These are phyloP conservation scores for Pholiota adiposa DNA, from an alignment of 1,284 basidiomycete genomes.

Conservation along the genomic window DNA sequence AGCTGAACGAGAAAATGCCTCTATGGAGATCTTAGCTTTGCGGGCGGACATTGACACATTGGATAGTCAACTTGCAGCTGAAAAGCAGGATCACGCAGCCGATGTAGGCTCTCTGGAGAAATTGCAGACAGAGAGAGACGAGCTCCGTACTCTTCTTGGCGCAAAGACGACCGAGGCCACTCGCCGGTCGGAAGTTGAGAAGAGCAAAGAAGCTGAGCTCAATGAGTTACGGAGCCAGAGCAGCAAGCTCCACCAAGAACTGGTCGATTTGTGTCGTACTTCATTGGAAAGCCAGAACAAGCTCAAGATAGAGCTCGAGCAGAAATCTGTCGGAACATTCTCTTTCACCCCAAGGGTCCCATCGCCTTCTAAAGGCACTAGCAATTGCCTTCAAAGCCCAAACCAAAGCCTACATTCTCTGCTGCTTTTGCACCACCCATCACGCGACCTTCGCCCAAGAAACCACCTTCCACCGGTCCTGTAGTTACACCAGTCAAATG, in stretches of 20 bases:
- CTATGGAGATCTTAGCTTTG: conserved; percentile 68
- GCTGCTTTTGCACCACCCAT: conserved; percentile 70
- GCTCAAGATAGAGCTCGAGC: conserved; percentile 71
- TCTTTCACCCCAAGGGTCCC: conserved; percentile 31
- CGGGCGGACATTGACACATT: conserved; percentile 76
- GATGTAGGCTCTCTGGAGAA: conserved; percentile 58
- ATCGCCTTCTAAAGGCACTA: conserved; percentile 26
- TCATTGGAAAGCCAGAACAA: conserved; percentile 69
- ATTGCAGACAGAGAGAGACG: conserved; percentile 86
- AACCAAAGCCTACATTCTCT: conserved; percentile 46
- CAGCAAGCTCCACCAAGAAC: conserved; percentile 59
- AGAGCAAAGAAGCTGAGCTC: conserved; percentile 88
- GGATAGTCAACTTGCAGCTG: conserved; percentile 64
- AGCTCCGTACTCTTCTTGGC: conserved; percentile 81
- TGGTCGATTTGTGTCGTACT: conserved; percentile 58
- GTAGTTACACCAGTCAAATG: conserved; percentile 37
- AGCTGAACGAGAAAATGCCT: conserved; percentile 54
- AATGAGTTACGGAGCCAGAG: conserved; percentile 74
- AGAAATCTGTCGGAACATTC: conserved; percentile 33
- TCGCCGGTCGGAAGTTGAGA: conserved; percentile 83
- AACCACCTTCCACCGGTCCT: conserved; percentile 26
- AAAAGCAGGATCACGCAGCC: conserved; percentile 64
- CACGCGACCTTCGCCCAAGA: conserved; percentile 55
- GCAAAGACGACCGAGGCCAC: conserved; percentile 89
- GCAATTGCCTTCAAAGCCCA: conserved; percentile 26